Base-by-base conservation (phyloP, 2,329 filamentous ascomycete genomes). In the Clonostachys rhizophaga region DNA sequence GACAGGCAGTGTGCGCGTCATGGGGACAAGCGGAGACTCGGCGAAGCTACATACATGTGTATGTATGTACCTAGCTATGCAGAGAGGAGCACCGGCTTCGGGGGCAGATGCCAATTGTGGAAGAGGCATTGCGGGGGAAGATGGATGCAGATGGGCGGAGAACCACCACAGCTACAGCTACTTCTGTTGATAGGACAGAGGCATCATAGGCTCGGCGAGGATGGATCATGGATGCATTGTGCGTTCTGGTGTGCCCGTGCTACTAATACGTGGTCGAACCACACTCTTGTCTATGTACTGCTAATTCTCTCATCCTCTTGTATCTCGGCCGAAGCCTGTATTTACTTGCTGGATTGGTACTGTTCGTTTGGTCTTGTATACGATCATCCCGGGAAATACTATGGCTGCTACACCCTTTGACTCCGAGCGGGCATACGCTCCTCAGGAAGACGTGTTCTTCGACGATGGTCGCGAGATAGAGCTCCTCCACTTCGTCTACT, bases 401-500 rank as follows among this genome's bases (percentile, higher is more conserved):
- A 33, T 39, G 24, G 24, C 24, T 36, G 2, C 18, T 17, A 13
- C 30, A 34, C 14, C 35, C 30, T 75, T 74, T 49, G 55, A 68
- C 48, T 46, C 62, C 13, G 59, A 59, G 18, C 66, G 66, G 50
- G 68, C 69, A 5, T 75, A 74, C 45, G 63, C 59, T 44, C 58
- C 62, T 40, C 69, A 74, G 51, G 68, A 66, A 42, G 67, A 70
- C 9, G 57, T 67, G 17, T 74, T 64, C 71, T 80, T 78, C 51
- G 80, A 89, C 54, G 86, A 90, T 61, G 87, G 87, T 16, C 79
- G 87, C 18, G 88, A 92, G 60, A 79, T 86, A 49, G 83, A 87
- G 55, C 75, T 92, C 5, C 71, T 91, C 6, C 80, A 87, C 52
- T 89, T 79, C 59, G 70, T 92, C 47, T 86, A 84, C 62, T 68